Percentiles rank a stretch among this genome's conserved stretches.
These are phyloP conservation scores for Pouteria campechiana DNA, from an alignment of 179 eudicot genomes.

Conservation along the genomic window DNA sequence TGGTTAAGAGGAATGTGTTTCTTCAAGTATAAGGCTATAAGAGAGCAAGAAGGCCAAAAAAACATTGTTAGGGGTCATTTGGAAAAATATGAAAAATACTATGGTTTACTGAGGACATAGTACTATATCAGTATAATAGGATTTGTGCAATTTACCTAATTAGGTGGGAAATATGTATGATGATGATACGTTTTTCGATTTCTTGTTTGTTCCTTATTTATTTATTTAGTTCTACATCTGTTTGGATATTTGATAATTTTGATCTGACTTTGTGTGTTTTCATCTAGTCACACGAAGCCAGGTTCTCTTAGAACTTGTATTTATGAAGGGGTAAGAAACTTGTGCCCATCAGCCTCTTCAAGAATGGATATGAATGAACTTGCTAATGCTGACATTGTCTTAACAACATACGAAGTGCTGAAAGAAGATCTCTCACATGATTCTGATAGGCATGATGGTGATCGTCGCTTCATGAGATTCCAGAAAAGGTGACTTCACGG, in stretches of 20 bases:
- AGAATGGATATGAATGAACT: slow-evolving; percentile 43
- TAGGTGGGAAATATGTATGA: no score
- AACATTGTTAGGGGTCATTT: no score
- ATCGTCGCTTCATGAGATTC: slow-evolving; percentile 82
- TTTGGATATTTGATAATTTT: slow-evolving; percentile 8
- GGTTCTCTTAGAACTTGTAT: slow-evolving; percentile 69
- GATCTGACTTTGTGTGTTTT: slow-evolving; percentile 7
- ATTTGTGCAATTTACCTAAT: no score
- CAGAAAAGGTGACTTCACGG: slow-evolving; percentile 52
- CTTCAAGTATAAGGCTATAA: no score
- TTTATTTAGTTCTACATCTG: not conserved
- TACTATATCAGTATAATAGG: no score
- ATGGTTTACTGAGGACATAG: no score
- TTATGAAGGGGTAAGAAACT: slow-evolving; percentile 80
- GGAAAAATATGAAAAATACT: no score
- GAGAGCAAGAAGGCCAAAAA: no score
- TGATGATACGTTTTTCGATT: no score
- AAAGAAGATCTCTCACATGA: slow-evolving; percentile 90
- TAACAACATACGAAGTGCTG: slow-evolving; percentile 91
- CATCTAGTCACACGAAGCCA: slow-evolving; percentile 70
- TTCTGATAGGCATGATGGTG: slow-evolving; percentile 94
- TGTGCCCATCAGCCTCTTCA: slow-evolving; percentile 35
- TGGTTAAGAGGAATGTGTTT: no score
- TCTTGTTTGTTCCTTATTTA: no score
- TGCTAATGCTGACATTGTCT: slow-evolving; percentile 70